Percentiles rank a stretch among this genome's conserved stretches.
Evolutionary conservation across 768 basidiomycete genomes (phyloP).

Genomic region (Megacollybia marginata): DNA sequence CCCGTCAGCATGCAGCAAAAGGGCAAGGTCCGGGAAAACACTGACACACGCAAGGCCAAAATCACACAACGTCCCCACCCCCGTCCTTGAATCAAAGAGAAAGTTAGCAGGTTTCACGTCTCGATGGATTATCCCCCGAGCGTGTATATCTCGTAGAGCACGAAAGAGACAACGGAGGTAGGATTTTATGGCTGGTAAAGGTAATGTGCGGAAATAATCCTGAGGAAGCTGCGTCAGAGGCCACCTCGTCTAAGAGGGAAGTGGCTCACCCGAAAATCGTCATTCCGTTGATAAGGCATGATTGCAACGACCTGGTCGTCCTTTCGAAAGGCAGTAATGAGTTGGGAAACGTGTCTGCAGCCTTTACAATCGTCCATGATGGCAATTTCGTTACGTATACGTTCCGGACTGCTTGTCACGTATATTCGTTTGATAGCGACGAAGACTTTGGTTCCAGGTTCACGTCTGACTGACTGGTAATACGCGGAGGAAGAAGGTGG

Average conservation of each 20-base stretch:
- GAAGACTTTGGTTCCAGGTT: constrained; percentile 49
- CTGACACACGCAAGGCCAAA: constrained; percentile 93
- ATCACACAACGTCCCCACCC: constrained; percentile 83
- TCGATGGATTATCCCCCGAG: constrained; percentile 84
- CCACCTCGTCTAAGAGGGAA: background rate
- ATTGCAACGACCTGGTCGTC: constrained; percentile 89
- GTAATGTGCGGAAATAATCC: constrained; percentile 74
- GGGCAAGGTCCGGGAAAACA: constrained; percentile 4
- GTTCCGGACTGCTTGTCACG: constrained; percentile 88
- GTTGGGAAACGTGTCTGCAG: constrained; percentile 81
- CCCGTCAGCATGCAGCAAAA: background rate
- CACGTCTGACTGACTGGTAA: constrained; percentile 45
- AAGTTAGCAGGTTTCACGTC: constrained; percentile 99
- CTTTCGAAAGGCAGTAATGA: constrained; percentile 90
- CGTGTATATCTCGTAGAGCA: constrained; percentile 83
- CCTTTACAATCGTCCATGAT: constrained; percentile 85
- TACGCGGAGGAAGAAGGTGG: constrained; percentile 55
- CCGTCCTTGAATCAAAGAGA: constrained; percentile 79
- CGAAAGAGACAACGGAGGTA: constrained; percentile 92
- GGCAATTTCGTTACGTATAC: constrained; percentile 87
- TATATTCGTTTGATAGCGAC: constrained; percentile 97
- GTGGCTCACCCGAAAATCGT: constrained; percentile 87
- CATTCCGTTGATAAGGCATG: constrained; percentile 89
- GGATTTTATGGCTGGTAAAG: constrained; percentile 69
- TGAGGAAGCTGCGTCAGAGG: constrained; percentile 16